These are phyloP conservation scores for Bryum argenteum DNA, from an alignment of 225 moss, liverwort and hornwort genomes.

Conservation along the genomic window DNA sequence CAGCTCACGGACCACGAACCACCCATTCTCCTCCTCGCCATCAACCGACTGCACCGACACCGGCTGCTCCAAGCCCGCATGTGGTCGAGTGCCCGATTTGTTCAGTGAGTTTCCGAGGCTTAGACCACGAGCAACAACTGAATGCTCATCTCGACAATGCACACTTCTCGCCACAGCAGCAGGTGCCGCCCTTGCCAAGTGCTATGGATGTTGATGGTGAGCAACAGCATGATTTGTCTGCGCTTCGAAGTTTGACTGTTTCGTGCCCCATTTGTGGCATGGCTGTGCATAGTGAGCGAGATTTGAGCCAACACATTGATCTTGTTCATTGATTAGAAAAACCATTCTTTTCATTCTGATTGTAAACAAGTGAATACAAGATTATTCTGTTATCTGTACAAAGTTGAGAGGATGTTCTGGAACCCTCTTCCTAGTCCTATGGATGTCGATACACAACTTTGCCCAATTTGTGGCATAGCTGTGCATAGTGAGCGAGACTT, in stretches of 20 bases:
- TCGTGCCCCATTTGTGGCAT: slow-evolving; percentile 98
- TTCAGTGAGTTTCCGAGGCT: slow-evolving; percentile 54
- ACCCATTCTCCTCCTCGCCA: no score
- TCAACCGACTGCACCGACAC: no score
- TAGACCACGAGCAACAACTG: slow-evolving; percentile 67
- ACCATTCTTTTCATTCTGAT: slow-evolving; percentile 22
- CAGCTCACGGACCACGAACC: slow-evolving; percentile 35
- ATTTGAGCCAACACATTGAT: slow-evolving; percentile 93
- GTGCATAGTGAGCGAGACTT: slow-evolving; percentile 97
- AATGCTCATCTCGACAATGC: slow-evolving; percentile 74
- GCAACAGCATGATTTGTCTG: slow-evolving; percentile 16
- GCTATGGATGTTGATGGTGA: slow-evolving; percentile 58
- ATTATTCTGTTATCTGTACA: slow-evolving; percentile 31
- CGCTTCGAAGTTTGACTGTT: slow-evolving; percentile 65
- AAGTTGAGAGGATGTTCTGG: not conserved
- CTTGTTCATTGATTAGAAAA: slow-evolving; percentile 71
- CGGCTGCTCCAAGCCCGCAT: slow-evolving; percentile 5
- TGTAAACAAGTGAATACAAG: slow-evolving; percentile 10
- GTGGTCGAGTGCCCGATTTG: slow-evolving; percentile 82
- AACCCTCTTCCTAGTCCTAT: slow-evolving; percentile 13
- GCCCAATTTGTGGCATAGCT: slow-evolving; percentile 98
- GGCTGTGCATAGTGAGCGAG: slow-evolving; percentile 98
- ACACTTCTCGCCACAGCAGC: slow-evolving; percentile 47
- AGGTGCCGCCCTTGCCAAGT: slow-evolving; percentile 26
- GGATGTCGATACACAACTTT: slow-evolving; percentile 19